Evolutionary conservation across 768 basidiomycete genomes (phyloP).

Genomic region (Trametes villosa): DNA sequence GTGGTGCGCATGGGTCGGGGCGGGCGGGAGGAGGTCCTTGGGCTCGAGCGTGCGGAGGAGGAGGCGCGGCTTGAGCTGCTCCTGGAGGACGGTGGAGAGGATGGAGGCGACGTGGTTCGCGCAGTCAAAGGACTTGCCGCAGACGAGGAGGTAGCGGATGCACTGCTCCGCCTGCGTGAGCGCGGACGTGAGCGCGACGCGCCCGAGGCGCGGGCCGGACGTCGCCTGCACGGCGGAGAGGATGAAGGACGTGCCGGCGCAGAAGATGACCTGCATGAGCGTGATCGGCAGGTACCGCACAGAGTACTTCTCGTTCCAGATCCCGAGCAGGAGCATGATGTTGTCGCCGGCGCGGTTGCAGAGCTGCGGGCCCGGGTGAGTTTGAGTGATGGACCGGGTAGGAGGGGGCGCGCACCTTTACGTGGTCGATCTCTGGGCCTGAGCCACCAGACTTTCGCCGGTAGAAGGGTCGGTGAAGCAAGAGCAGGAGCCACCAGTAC

Average conservation of each 20-base stretch:
- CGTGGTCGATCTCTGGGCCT: conserved; percentile 50
- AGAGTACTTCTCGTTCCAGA: conserved; percentile 56
- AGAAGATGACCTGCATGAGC: conserved; percentile 59
- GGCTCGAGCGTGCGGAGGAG: conserved; percentile 23
- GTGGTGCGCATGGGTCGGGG: neutral
- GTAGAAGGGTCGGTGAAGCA: conserved; percentile 60
- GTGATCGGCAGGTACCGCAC: conserved; percentile 64
- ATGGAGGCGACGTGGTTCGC: conserved; percentile 38
- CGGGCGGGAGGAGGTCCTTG: conserved; percentile 16
- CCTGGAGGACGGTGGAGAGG: conserved; percentile 27
- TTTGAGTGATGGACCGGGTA: neutral
- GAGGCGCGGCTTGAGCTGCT: conserved; percentile 24
- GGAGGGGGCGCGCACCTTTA: conserved; percentile 45
- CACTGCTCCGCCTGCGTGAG: conserved; percentile 50
- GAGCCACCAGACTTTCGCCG: conserved; percentile 38
- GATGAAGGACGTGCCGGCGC: conserved; percentile 62
- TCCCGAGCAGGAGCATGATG: conserved; percentile 55
- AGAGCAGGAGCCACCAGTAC: conserved; percentile 63
- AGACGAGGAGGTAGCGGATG: conserved; percentile 54
- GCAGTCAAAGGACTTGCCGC: conserved; percentile 58
- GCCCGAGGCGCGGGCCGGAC: conserved; percentile 47
- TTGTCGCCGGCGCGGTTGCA: conserved; percentile 59
- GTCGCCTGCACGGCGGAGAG: conserved; percentile 57
- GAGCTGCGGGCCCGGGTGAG: conserved; percentile 36
- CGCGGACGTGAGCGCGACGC: conserved; percentile 49